Base-by-base conservation (phyloP, 345 rosid species). In the Eucalyptus leucophloia region DNA sequence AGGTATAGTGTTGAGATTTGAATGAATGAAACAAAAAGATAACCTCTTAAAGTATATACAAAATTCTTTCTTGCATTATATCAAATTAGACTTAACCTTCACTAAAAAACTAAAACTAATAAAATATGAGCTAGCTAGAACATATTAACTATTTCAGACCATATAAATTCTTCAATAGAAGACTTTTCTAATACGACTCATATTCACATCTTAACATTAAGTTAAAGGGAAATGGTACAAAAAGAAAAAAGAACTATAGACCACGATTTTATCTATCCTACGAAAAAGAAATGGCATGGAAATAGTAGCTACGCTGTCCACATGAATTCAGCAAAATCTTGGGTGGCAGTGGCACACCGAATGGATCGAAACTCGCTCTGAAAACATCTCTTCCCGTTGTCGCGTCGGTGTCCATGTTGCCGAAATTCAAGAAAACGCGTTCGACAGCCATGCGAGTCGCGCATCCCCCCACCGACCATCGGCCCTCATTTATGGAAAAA, bases 151-250 rank as follows among this genome's bases (percentile, higher is more conserved):
- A 12, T 4, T 72, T 37, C 13, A 18, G 4, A 9, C 2, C 26
- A 34, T 6, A 69, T 6, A 8, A 32, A n/a, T 67, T 18, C 40
- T 67, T 0, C 4, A 9, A 34, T 34, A 69, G 0, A 2, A 1
- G 14, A 5, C 8, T 19, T 34, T 3, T 34, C 1, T 19, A 72
- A 37, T 3, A 3, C 1, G 4, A 72, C 1, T 19, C 26, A 34
- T 6, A 1, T 4, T 5, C 3, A 0, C 45, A 19, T 72, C 82
- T 11, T 7, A 10, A 10, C 82, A 72, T 72, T 21, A 37, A 72
- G 45, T 72, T 37, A 42, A 18, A 9, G 82, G 15, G 82, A 72
- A 37, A 19, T 72, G 7, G 26, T 37, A 72, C 26, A 72, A 72
- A 34, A 34, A 72, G 3, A 24, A 56, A 56, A 56, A 24, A 23